These are phyloP conservation scores for Pichia cabralensis DNA, from an alignment of 805 yeast genomes.

Conservation along the genomic window DNA sequence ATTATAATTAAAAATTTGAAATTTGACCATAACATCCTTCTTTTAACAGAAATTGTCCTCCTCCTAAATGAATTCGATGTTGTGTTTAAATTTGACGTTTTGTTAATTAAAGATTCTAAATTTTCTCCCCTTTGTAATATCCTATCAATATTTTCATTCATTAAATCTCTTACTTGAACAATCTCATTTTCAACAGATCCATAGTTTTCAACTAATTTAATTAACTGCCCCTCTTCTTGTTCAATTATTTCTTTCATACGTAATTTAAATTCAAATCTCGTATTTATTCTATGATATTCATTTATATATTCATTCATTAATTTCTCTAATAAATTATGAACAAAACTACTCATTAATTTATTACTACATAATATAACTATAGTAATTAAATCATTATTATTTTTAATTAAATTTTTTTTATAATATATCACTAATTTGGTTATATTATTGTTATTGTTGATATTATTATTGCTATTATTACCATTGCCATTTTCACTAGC, in stretches of 20 bases:
- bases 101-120: conserved; percentile 60
- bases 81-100: conserved; percentile 63
- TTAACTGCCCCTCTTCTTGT: conserved; percentile 39
- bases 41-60: conserved; percentile 50
- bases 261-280: conserved; percentile 38
- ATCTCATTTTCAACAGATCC: conserved; percentile 40
- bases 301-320: conserved; percentile 36
- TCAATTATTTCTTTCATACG: conserved; percentile 47
- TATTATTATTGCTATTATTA: too few species aligned
- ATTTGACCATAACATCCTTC: conserved; percentile 64
- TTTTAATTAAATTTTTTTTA: conserved; percentile 35
- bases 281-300: conserved; percentile 15
- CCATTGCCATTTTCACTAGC: conserved; percentile 15
- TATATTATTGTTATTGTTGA: conserved; percentile 15
- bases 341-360: conserved; percentile 34
- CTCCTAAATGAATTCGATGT: conserved; percentile 62
- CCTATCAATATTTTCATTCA: conserved; percentile 66
- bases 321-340: conserved; percentile 38
- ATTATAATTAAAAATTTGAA: conserved; percentile 32
- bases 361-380: conserved; percentile 39
- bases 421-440: conserved; percentile 32
- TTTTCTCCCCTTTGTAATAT: conserved; percentile 73
- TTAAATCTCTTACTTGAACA: conserved; percentile 52
- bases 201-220: conserved; percentile 27
- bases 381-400: conserved; percentile 40